Conservation (phyloP, 2,329 filamentous ascomycete genomes). For the Aureobasidium melanogenum region DNA sequence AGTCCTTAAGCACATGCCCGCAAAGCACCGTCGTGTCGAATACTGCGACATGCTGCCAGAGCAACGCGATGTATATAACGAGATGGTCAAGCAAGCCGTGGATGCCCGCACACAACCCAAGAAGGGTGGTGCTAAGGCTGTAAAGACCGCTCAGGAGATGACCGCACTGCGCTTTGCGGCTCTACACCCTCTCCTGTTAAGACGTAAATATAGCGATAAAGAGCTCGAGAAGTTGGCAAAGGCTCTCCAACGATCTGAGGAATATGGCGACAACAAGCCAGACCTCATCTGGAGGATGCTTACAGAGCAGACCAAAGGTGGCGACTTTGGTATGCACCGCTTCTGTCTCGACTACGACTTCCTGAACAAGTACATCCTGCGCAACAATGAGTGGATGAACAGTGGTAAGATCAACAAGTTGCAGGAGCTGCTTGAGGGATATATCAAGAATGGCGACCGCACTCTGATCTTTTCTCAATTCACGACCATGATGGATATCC, state of each 20-base stretch:
- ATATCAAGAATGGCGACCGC: conserved; percentile 72
- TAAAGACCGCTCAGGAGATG: conserved; percentile 37
- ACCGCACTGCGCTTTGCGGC: conserved; percentile 90
- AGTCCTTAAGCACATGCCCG: conserved; percentile 72
- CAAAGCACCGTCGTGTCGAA: conserved; percentile 68
- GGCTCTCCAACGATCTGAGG: conserved; percentile 20
- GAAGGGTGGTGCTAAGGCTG: background rate
- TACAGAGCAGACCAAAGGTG: conserved; percentile 65
- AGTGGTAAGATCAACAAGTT: conserved; percentile 82
- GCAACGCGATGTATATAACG: conserved; percentile 66
- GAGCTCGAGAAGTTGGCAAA: conserved; percentile 62
- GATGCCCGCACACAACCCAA: conserved; percentile 28
- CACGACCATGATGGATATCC: conserved; percentile 80
- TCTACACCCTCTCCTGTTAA: conserved; percentile 82
- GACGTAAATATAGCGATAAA: conserved; percentile 67
- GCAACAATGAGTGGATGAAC: conserved; percentile 57
- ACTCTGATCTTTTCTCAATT: conserved; percentile 91
- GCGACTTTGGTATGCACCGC: conserved; percentile 59
- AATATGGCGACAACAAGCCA: conserved; percentile 25
- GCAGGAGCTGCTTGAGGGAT: conserved; percentile 62
- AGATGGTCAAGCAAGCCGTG: conserved; percentile 54
- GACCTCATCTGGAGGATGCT: conserved; percentile 50
- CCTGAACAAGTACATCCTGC: conserved; percentile 48
- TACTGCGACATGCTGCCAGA: conserved; percentile 68
- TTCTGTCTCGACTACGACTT: conserved; percentile 47